Evolutionary conservation across 2,329 filamentous ascomycete species (phyloP).

Genomic region (Alternaria novae-zelandiae): DNA sequence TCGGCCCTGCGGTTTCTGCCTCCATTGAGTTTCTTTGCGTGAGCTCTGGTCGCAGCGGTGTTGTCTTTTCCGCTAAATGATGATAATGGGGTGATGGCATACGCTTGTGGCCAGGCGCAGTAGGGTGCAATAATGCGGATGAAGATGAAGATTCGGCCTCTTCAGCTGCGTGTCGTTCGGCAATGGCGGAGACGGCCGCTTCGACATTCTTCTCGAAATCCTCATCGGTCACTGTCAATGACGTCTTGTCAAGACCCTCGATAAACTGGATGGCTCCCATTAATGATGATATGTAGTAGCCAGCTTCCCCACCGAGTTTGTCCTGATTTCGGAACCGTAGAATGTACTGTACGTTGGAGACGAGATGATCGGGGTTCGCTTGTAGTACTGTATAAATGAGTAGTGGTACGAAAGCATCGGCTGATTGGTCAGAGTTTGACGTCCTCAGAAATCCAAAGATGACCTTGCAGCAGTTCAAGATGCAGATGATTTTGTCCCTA

Average conservation of each 20-base stretch:
- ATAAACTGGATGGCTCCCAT: constrained; percentile 97
- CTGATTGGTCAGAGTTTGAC: constrained; percentile 90
- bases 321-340: constrained; percentile 96
- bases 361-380: constrained; percentile 91
- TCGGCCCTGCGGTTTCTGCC: constrained; percentile 64
- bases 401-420: constrained; percentile 88
- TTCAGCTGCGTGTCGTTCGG: constrained; percentile 76
- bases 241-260: constrained; percentile 93
- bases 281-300: constrained; percentile 96
- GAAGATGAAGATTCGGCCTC: constrained; percentile 22
- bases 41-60: constrained; percentile 62
- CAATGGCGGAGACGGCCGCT: constrained; percentile 91
- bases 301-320: constrained; percentile 94
- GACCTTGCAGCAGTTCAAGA: constrained; percentile 98
- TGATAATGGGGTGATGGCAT: constrained; percentile 53
- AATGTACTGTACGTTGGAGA: constrained; percentile 98
- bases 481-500: constrained; percentile 96
- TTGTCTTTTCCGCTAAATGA: constrained; percentile 57
- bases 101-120: constrained; percentile 39
- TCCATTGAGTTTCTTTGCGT: constrained; percentile 66
- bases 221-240: constrained; percentile 88
- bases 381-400: constrained; percentile 95
- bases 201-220: constrained; percentile 98
- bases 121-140: constrained; percentile 24
- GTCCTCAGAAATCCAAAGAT: constrained; percentile 96